Evolutionary conservation across 2,329 filamentous ascomycete species (phyloP).

Genomic region (Colletotrichum orbiculare): DNA sequence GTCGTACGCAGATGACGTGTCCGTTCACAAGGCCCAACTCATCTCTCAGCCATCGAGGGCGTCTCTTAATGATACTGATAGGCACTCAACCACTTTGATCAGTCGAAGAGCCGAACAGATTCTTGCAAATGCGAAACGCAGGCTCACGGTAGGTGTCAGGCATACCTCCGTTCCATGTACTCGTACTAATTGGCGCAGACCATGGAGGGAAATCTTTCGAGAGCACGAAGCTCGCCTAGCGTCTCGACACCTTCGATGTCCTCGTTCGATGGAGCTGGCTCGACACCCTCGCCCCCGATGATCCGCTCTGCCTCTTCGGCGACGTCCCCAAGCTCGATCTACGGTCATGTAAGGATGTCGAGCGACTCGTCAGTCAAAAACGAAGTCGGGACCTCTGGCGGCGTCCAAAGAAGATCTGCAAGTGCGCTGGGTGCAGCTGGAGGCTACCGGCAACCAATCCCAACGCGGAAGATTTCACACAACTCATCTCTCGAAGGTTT

Average conservation of each 20-base stretch:
- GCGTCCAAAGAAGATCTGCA: constrained; percentile 66
- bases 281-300: constrained; percentile 64
- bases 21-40: constrained; percentile 44
- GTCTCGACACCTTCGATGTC: constrained; percentile 50
- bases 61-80: constrained; percentile 53
- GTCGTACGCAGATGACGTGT: constrained; percentile 61
- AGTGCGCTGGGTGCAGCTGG: constrained; percentile 72
- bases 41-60: constrained; percentile 42
- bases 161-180: neutral
- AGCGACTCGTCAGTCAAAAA: constrained; percentile 62
- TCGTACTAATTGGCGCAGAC: constrained; percentile 64
- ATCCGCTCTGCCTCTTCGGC: constrained; percentile 47
- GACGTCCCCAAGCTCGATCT: constrained; percentile 43
- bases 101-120: constrained; percentile 90
- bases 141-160: constrained; percentile 76
- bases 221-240: constrained; percentile 77
- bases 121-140: constrained; percentile 89
- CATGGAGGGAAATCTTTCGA: constrained; percentile 91
- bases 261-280: constrained; percentile 57
- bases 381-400: constrained; percentile 25
- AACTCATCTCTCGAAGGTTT: constrained; percentile 55
- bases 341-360: constrained; percentile 68
- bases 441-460: constrained; percentile 64
- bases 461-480: constrained; percentile 57
- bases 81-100: constrained; percentile 78